Conservation (phyloP, 2,329 filamentous ascomycete species). For the Aspergillus sergii region DNA sequence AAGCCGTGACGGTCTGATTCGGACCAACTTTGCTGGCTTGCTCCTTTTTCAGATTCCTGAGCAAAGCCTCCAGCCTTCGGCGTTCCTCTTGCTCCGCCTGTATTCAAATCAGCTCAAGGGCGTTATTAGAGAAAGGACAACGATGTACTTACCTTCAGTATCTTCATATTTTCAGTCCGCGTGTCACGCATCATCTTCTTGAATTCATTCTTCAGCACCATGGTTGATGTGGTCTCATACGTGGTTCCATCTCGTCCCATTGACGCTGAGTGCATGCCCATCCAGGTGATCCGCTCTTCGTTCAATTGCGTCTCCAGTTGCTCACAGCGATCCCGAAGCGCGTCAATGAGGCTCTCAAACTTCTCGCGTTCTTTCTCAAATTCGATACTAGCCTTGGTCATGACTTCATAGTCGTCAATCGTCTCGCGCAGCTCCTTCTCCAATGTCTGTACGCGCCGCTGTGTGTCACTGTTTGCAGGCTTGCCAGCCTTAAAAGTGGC, state of each 20-base stretch:
- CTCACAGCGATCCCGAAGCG: slow-evolving; percentile 65
- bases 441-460: slow-evolving; percentile 56
- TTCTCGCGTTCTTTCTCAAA: slow-evolving; percentile 71
- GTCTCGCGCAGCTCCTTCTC: slow-evolving; percentile 69
- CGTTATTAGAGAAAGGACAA: neutral
- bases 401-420: slow-evolving; percentile 68
- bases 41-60: slow-evolving; percentile 55
- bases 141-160: slow-evolving; percentile 60
- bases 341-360: slow-evolving; percentile 66
- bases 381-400: slow-evolving; percentile 70
- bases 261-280: slow-evolving; percentile 62
- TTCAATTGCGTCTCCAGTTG: slow-evolving; percentile 64
- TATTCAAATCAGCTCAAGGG: slow-evolving; percentile 21
- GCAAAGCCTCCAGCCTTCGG: slow-evolving; percentile 64
- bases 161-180: slow-evolving; percentile 65
- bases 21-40: slow-evolving; percentile 37
- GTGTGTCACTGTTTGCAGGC: slow-evolving; percentile 40
- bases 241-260: slow-evolving; percentile 37
- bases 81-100: slow-evolving; percentile 74
- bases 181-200: slow-evolving; percentile 81
- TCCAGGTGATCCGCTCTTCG: slow-evolving; percentile 68
- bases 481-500: slow-evolving; percentile 44
- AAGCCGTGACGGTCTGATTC: slow-evolving; percentile 37
- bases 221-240: slow-evolving; percentile 65
- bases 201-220: slow-evolving; percentile 72